These are phyloP conservation scores for Halophytophthora polymorphica DNA, from an alignment of 352 stramenopile species.

Conservation along the genomic window DNA sequence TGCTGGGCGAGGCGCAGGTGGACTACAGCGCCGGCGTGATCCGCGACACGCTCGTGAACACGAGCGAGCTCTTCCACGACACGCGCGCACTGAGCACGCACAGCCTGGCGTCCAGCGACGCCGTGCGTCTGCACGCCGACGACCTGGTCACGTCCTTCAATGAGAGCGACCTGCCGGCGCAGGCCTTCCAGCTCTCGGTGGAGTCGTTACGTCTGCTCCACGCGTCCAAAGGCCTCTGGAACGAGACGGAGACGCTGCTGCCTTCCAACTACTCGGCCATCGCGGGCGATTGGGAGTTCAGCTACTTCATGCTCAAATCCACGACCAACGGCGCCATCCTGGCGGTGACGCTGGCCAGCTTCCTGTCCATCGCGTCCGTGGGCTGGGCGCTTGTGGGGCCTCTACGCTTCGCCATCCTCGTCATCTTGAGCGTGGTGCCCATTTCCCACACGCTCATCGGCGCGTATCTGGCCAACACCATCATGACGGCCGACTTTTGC, in stretches of 20 bases:
- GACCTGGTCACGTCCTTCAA: constrained; percentile 70
- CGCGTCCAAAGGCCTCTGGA: constrained; percentile 46
- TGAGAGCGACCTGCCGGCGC: constrained; percentile 53
- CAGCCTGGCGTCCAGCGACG: constrained; percentile 32
- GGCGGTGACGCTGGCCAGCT: constrained; percentile 63
- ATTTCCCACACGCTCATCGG: constrained; percentile 80
- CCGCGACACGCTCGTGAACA: constrained; percentile 71
- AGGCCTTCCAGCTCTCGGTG: constrained; percentile 65
- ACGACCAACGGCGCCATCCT: constrained; percentile 81
- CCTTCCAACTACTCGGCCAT: constrained; percentile 56
- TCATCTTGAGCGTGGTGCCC: constrained; percentile 73
- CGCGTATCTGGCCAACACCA: constrained; percentile 73
- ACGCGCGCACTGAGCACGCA: constrained; percentile 34
- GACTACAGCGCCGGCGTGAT: constrained; percentile 81
- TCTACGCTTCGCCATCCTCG: constrained; percentile 67
- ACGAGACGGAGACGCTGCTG: constrained; percentile 47
- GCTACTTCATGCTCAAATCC: constrained; percentile 82
- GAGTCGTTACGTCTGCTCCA: constrained; percentile 58
- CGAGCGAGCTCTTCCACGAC: constrained; percentile 47
- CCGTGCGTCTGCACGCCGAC: constrained; percentile 46
- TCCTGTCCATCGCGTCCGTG: constrained; percentile 77
- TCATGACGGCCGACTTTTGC: constrained; percentile 82
- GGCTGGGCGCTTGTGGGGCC: constrained; percentile 78
- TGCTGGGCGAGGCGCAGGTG: constrained; percentile 75
- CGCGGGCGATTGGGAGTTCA: constrained; percentile 58